Base-by-base conservation (phyloP, 352 stramenopile species). In the Halophytophthora polymorphica region DNA sequence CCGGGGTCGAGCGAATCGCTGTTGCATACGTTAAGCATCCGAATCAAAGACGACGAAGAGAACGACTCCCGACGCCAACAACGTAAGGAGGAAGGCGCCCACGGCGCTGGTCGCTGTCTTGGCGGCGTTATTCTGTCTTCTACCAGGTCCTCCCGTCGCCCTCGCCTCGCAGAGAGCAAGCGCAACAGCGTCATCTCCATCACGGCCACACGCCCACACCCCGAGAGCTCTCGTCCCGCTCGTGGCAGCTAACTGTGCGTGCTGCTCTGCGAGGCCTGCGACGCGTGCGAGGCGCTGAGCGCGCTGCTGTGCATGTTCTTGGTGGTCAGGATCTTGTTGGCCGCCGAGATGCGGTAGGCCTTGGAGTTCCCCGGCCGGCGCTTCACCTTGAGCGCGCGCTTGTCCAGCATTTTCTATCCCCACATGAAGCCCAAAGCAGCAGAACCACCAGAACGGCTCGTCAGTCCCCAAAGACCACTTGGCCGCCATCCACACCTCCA, bases 311-410 rank as follows among this genome's bases (percentile, higher is more conserved):
- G 51, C 45, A 58, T 55, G 37, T 62, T 50, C 50, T 85, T 78
- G 42, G 71, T 69, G 42, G 64, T 53, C 21, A 95, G 61, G 47
- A 93, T 93, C 48, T 75, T 71, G 13, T 88, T 75, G 1, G 84
- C 84, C 2, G 81, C 84, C 10, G 86, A 70, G 47, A 96, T 95
- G 51, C 86, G 83, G 58, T 93, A 88, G 25, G 74, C 73, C 69
- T 96, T 96, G 21, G 85, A 82, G 72, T 96, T 93, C 11, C 86
- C 86, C 28, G 84, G 85, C 52, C 86, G 77, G 45, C 86, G 73
- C 67, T 86, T 94, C 33, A 98, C 90, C 73, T 98, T 98, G 31
- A 93, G 76, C 18, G 89, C 76, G 49, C 94, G 90, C 68, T 83
- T 86, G 68, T 98, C 92, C 25, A 98, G 68, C 55, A 97, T 83